A percentile compares a stretch with the other conserved stretches of the same genome.
Evolutionary conservation across 2,329 filamentous ascomycete species (phyloP).

Genomic region (Decorospora gaudefroyi): DNA sequence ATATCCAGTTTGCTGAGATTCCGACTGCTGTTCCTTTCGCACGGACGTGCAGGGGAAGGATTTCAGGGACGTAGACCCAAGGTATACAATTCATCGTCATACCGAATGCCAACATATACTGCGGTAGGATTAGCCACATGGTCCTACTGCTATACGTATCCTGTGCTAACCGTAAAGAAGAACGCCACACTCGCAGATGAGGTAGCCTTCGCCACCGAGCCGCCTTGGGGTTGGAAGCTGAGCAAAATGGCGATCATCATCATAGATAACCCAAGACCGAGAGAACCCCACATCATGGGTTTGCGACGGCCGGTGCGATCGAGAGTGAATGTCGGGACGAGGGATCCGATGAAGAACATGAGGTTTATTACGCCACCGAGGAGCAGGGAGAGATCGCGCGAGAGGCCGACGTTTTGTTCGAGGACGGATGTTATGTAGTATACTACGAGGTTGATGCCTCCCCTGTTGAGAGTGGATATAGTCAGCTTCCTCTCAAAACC

Average conservation of each 20-base stretch:
- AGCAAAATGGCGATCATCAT: conserved; percentile 48
- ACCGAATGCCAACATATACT: conserved; percentile 37
- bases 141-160: neutral
- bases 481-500: too few species aligned
- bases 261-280: conserved; percentile 39
- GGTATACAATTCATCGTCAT: conserved; percentile 46
- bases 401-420: conserved; percentile 53
- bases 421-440: conserved; percentile 54
- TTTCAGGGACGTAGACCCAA: conserved; percentile 58
- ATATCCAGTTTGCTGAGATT: conserved; percentile 56
- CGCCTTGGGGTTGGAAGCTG: conserved; percentile 47
- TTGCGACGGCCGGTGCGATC: conserved; percentile 38
- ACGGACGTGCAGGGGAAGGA: conserved; percentile 56
- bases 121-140: neutral
- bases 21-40: conserved; percentile 58
- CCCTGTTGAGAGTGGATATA: too few species aligned
- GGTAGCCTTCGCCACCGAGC: conserved; percentile 48
- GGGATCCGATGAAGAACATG: conserved; percentile 38
- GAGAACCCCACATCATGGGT: conserved; percentile 42
- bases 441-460: conserved; percentile 49
- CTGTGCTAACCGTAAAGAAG: conserved; percentile 51
- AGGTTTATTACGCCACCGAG: conserved; percentile 52
- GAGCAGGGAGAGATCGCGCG: conserved; percentile 52
- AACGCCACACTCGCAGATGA: conserved; percentile 55
- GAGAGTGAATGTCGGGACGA: conserved; percentile 49